Base-by-base conservation (phyloP, 1,139 yeast genomes). In the Blastobotrys proliferans region DNA sequence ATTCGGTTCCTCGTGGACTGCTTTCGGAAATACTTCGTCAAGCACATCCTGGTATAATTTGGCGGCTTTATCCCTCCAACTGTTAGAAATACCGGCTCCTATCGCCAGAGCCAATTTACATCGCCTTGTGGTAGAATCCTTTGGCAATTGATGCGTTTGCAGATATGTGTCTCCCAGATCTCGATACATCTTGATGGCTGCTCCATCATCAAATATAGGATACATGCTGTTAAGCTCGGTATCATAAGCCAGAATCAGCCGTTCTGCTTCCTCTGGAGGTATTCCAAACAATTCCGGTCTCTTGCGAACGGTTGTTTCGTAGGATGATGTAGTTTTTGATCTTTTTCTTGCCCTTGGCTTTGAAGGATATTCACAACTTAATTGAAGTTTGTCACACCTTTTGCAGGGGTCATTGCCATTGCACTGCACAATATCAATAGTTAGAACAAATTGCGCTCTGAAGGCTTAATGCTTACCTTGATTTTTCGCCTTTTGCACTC, bases 141-240 rank as follows among this genome's bases (percentile, higher is more conserved):
- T 21, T 17, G 36, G 11, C 13, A 30, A 11, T 20, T 5, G 5
- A 8, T 36, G 13, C 16, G 39, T 27, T 19, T 34, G n/a, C 29
- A 33, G 27, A 37, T 44, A 31, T 21, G 5, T 9, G 2, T 31
- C 25, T 3, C 21, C 25, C 20, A 53, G 43, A 4, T 43, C 44
- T 22, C 49, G 50, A 33, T 51, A 53, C 29, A 46, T 53, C 10
- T 40, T 26, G 17, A 38, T 43, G 21, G 54, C 35, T 25, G 52
- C 55, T 8, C 54, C 49, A 11, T 49, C 53, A 17, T 48, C 49
- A 44, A 56, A 56, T 21, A 56, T 46, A 1, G 60, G 60, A 28
- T 52, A 56, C 52, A 56, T 46, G 40, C 54, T 47, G 40, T 54
- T 54, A 20, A 56, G 50, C 38, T 56, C 60, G 14, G 44, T 35